Conservation (phyloP, 306 rosid species). For the Heteromeles arbutifolia region DNA sequence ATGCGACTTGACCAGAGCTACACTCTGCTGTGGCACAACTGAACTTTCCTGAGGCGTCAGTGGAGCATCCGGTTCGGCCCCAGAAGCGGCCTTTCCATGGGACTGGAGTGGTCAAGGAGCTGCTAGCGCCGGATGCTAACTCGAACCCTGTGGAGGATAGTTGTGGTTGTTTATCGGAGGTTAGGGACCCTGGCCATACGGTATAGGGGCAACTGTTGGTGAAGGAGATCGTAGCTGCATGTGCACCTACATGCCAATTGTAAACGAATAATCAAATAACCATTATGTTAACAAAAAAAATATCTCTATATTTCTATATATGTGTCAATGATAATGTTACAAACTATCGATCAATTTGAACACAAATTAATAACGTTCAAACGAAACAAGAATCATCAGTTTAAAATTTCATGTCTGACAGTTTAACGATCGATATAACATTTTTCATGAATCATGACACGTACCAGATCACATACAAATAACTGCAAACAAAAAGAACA, state of each 20-base stretch:
- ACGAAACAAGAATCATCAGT: too few relatives aligned
- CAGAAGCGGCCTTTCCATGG: constrained; percentile 22
- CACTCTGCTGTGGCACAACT: constrained; percentile 25
- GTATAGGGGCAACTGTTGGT: constrained; percentile 23
- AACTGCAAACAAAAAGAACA: not conserved
- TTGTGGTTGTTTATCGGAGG: constrained; percentile 10
- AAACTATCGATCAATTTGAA: too few relatives aligned
- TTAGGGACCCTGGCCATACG: constrained; percentile 31
- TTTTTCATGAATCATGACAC: too few relatives aligned
- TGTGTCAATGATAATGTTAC: too few relatives aligned
- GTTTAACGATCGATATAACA: too few relatives aligned
- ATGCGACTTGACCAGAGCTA: constrained; percentile 6
- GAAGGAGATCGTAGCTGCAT: constrained; percentile 20
- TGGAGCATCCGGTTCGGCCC: constrained; percentile 18
- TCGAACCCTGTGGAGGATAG: constrained; percentile 23
- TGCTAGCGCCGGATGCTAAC: not conserved
- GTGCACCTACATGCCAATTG: constrained; percentile 19
- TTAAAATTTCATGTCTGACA: too few relatives aligned
- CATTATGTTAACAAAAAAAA: too few relatives aligned
- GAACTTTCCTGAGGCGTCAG: not conserved
- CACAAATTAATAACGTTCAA: too few relatives aligned
- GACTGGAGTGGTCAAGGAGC: not conserved
- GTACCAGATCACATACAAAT: too few relatives aligned
- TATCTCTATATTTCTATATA: too few relatives aligned
- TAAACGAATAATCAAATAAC: too few relatives aligned